Conservation (phyloP, 164 flowering plant species). For the Hamamelis virginiana region DNA sequence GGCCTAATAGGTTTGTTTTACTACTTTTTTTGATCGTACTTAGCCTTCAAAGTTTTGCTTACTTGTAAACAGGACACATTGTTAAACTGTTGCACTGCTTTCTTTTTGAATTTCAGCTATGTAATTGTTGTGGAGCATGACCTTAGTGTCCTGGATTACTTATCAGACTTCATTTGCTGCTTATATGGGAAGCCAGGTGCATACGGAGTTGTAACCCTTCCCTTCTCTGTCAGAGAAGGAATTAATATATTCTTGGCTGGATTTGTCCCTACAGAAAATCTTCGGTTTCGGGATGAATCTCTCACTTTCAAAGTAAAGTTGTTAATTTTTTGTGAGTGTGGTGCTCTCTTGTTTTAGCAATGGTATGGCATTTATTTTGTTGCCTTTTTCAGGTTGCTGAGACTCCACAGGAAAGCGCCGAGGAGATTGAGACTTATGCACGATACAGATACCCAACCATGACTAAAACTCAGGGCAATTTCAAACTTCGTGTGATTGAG, state of each 20-base stretch:
- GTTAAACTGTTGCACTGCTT: neutral
- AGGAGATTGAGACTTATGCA: slow-evolving; percentile 91
- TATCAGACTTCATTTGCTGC: slow-evolving; percentile 99
- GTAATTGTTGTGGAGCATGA: slow-evolving; percentile 99
- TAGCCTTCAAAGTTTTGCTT: slow-evolving; percentile 3
- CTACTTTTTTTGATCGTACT: neutral
- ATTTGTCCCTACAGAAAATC: slow-evolving; percentile 96
- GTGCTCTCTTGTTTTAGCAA: neutral
- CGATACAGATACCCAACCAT: slow-evolving; percentile 91
- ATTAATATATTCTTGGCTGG: slow-evolving; percentile 96
- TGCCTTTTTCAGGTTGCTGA: slow-evolving; percentile 71
- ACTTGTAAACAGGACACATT: neutral
- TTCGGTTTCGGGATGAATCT: slow-evolving; percentile 91
- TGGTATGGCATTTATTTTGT: neutral
- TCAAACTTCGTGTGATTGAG: slow-evolving; percentile 75
- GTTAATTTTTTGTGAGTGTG: neutral
- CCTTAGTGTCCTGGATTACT: slow-evolving; percentile 95
- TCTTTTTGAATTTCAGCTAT: slow-evolving; percentile 59
- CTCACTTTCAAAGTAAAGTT: slow-evolving; percentile 86
- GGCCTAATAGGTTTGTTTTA: slow-evolving; percentile 67
- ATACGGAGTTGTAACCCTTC: slow-evolving; percentile 98
- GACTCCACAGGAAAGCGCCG: slow-evolving; percentile 93
- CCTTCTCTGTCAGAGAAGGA: slow-evolving; percentile 98
- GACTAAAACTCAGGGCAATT: slow-evolving; percentile 86
- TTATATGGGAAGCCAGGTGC: slow-evolving; percentile 97